Base-by-base conservation (phyloP, 2,329 filamentous ascomycete species). In the Colletotrichum siamense region DNA sequence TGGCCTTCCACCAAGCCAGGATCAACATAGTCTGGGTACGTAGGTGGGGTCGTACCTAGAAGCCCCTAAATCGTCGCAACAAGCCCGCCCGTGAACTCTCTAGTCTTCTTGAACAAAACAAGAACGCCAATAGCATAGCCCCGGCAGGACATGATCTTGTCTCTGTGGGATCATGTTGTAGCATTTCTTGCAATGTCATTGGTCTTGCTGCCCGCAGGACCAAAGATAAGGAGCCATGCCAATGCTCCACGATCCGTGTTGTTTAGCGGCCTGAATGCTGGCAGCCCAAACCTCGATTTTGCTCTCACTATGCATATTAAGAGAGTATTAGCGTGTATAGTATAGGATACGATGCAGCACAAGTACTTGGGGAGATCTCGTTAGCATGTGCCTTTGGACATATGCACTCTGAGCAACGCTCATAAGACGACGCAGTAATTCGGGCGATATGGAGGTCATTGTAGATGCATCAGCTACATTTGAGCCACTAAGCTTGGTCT, bases 11-110 rank as follows among this genome's bases (percentile, higher is more conserved):
- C 73, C 34, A 92, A 80, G 6, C 81, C 82, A 3, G 87, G 87
- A 79, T 94, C 91, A 3, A 94, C 89, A 77, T 93, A 94, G 3
- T 92, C 92, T 0, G 92, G 88, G 81, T 94, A 94, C 1, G 90
- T 89, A 15, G 89, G 89, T 55, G 86, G 82, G 8, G 0, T 84
- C 84, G 4, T 84, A 81, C 3, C 84, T 81, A 13, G 85, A 84
- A 6, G 85, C 82, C 6, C 79, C 79, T 44, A 80, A 49, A 91
- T 86, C 26, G 79, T 84, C 16, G 83, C 76, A 79, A 91, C 88
- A 62, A 94, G 84, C 6, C 88, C 88, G 16, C 85, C 83, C 52
- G 92, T 80, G 69, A 93, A 93, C 1, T 83, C 79, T 71, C 84
- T 87, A 3, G 88, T 91, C 15, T 83, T 84, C n/a, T 84, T 77